Evolutionary conservation across 176 grass and related monocot species (phyloP).

Genomic region (Calamus simplicifolius): DNA sequence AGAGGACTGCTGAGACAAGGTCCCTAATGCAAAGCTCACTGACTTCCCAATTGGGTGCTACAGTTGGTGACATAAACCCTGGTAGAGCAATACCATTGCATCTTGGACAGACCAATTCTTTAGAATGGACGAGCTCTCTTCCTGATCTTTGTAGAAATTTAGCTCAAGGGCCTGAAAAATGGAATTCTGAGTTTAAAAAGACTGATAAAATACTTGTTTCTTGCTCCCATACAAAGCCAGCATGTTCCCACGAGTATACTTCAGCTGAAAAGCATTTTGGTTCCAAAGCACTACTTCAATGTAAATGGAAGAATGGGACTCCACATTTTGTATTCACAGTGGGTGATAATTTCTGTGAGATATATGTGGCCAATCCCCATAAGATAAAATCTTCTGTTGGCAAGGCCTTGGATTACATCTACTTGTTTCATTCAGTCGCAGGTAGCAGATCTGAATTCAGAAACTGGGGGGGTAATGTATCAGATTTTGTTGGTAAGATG

Average conservation of each 20-base stretch:
- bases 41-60: slow-evolving; percentile 16
- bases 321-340: slow-evolving; percentile 27
- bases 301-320: slow-evolving; percentile 25
- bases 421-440: slow-evolving; percentile 26
- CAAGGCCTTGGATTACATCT: slow-evolving; percentile 24
- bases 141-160: slow-evolving; percentile 33
- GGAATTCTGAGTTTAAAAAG: not conserved
- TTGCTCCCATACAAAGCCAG: slow-evolving; percentile 1
- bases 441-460: slow-evolving; percentile 2
- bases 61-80: slow-evolving; percentile 20
- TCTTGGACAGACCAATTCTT: slow-evolving; percentile 14
- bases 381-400: slow-evolving; percentile 20
- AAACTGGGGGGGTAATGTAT: not conserved
- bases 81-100: slow-evolving; percentile 25
- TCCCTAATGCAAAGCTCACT: slow-evolving; percentile 19
- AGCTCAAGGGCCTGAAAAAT: slow-evolving; percentile 9
- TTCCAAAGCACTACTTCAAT: slow-evolving; percentile 22
- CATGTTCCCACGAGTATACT: not conserved
- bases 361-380: slow-evolving; percentile 22
- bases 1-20: slow-evolving; percentile 37
- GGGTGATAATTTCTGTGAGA: slow-evolving; percentile 14
- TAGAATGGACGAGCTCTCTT: slow-evolving; percentile 29
- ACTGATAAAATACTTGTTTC: slow-evolving; percentile 1
- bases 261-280: not conserved
- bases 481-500: slow-evolving; percentile 27